Conservation (phyloP, 495 filamentous ascomycete genomes). For the Filosporella fistucella region DNA sequence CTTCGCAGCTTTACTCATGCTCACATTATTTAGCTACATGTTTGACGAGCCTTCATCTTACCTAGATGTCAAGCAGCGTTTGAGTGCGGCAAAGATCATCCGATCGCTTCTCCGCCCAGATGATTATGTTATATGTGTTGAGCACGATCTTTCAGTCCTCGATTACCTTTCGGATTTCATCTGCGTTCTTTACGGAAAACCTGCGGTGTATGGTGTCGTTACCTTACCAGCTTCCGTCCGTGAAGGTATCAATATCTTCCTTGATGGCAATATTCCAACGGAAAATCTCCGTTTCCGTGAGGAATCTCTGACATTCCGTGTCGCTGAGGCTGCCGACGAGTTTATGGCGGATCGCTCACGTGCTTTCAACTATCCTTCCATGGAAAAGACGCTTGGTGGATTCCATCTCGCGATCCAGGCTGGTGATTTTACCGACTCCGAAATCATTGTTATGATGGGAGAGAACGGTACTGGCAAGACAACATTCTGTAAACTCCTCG, state of each 20-base stretch:
- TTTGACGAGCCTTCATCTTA: constrained; percentile 99
- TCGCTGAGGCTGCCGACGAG: constrained; percentile 88
- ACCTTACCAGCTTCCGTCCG: constrained; percentile 92
- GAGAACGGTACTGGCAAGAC: constrained; percentile 97
- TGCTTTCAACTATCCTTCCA: constrained; percentile 78
- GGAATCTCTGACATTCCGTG: constrained; percentile 93
- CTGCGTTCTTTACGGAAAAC: constrained; percentile 92
- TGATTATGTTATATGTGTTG: constrained; percentile 96
- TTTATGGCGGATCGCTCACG: constrained; percentile 81
- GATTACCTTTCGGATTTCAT: constrained; percentile 99
- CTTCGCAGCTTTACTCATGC: neutral
- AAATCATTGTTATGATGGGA: constrained; percentile 99
- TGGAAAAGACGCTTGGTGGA: constrained; percentile 89
- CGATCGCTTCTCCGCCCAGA: constrained; percentile 80
- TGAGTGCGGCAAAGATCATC: constrained; percentile 87
- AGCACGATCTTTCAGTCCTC: constrained; percentile 96
- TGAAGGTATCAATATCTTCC: constrained; percentile 99
- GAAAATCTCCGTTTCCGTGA: constrained; percentile 99
- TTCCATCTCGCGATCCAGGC: constrained; percentile 81
- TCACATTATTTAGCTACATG: constrained; percentile 67
- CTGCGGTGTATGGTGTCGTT: constrained; percentile 97
- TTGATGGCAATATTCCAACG: constrained; percentile 95
- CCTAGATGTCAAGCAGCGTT: constrained; percentile 96
- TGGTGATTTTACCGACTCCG: constrained; percentile 92
- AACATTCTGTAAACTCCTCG: constrained; percentile 94